Conservation (phyloP, 129 eudicot species). For the Silybum marianum region DNA sequence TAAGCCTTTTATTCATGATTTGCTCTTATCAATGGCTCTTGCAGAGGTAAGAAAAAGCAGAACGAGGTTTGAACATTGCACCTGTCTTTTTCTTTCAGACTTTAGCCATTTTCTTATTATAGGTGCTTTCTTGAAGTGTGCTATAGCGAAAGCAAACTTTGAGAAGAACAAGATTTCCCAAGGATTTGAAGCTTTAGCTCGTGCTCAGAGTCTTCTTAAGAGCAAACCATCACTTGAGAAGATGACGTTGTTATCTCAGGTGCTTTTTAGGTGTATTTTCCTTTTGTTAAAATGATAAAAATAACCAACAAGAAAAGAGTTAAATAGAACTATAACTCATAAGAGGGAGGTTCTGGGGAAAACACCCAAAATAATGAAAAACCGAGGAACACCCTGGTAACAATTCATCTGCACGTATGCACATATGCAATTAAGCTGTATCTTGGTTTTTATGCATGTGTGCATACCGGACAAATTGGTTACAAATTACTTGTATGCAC, state of each 20-base stretch:
- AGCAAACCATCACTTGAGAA: slow-evolving; percentile 81
- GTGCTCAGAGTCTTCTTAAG: slow-evolving; percentile 87
- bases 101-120: slow-evolving; percentile 73
- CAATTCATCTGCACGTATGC: too few relatives aligned
- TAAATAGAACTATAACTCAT: neutral
- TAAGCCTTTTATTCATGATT: slow-evolving; percentile 77
- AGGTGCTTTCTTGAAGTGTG: slow-evolving; percentile 98
- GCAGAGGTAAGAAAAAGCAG: slow-evolving; percentile 78
- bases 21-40: slow-evolving; percentile 94
- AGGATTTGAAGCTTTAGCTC: slow-evolving; percentile 99
- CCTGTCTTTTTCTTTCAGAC: slow-evolving; percentile 39
- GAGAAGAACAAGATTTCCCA: slow-evolving; percentile 85
- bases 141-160: slow-evolving; percentile 76
- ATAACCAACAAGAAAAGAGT: neutral
- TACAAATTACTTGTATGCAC: too few relatives aligned
- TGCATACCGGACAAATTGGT: too few relatives aligned
- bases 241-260: slow-evolving; percentile 70
- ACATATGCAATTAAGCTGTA: too few relatives aligned
- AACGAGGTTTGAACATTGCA: slow-evolving; percentile 44
- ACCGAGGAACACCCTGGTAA: too few relatives aligned
- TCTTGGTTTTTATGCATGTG: too few relatives aligned
- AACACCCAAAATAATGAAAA: too few relatives aligned
- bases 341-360: too few relatives aligned
- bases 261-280: slow-evolving; percentile 16
- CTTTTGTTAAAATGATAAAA: slow-evolving; percentile 9